Evolutionary conservation across 2,329 filamentous ascomycete genomes (phyloP).

Genomic region (Stachybotrys echinatus): DNA sequence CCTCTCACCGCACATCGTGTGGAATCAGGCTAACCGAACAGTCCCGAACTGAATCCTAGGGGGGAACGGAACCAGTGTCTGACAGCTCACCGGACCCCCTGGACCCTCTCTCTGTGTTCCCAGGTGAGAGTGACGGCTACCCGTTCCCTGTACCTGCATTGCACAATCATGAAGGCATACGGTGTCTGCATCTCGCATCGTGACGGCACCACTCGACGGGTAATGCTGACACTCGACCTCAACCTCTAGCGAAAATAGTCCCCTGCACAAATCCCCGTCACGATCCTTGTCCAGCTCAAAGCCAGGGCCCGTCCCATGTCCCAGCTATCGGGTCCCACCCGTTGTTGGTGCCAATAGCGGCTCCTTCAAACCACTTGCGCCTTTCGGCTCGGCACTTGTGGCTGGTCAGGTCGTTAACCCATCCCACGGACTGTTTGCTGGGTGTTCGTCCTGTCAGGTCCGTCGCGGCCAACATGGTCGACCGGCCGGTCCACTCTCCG

Average conservation of each 20-base stretch:
- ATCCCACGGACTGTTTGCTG: neutral
- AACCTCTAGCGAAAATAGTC: neutral
- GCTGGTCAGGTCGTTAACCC: neutral
- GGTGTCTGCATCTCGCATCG: neutral
- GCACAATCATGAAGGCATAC: too few relatives aligned
- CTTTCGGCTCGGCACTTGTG: neutral
- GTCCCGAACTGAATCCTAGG: too few relatives aligned
- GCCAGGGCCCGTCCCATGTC: neutral
- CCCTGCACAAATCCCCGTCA: neutral
- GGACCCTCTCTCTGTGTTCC: too few relatives aligned
- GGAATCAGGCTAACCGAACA: too few relatives aligned
- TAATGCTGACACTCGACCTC: neutral
- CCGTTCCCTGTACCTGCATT: too few relatives aligned
- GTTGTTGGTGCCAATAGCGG: neutral
- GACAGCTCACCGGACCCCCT: too few relatives aligned
- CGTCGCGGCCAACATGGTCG: too few relatives aligned
- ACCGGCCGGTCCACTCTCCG: too few relatives aligned
- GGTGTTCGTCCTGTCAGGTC: too few relatives aligned
- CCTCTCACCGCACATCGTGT: too few relatives aligned
- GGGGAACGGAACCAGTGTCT: too few relatives aligned
- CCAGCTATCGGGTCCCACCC: neutral
- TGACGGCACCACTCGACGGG: neutral
- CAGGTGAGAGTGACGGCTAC: neutral
- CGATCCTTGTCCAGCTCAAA: conserved; percentile 1
- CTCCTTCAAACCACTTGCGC: neutral